Evolutionary conservation across 169 alveolate species (phyloP), one percentile per base, ranked within the genome.

Genomic region (Theileria sp.): DNA sequence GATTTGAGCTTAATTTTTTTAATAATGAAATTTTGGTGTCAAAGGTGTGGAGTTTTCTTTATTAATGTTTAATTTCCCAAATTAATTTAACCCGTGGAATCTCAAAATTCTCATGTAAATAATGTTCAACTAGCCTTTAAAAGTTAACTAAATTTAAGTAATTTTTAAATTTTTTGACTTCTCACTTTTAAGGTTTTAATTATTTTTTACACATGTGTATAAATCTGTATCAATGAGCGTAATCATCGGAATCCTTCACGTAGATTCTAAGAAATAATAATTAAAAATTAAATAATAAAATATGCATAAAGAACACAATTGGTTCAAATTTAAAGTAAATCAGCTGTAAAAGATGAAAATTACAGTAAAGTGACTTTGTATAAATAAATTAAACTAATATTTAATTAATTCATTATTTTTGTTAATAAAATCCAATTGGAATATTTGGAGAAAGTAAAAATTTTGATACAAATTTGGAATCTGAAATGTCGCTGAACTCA

Each of bases 401-500:
- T n/a, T 58, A 58, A 6, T 58, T 58, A 58, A 21, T 58, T 58
- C 36, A 58, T 58, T 21, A 5, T 21, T 58, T 58, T 58, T 17
- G 32, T n/a, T n/a, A 25, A 17, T 15, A 21, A 3, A 58, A 12
- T 60, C 10, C 15, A 60, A 60, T 60, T 26, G 26, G 32, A 21
- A 64, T 64, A 64, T 64, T 21, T n/a, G 17, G 13, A 15, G 26
- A 64, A 64, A 4, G 26, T 17, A 26, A 64, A n/a, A 64, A 64
- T 4, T 26, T 7, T 28, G 50, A 23, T 15, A 15, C 9, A 23
- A 0, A 64, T 15, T 64, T 5, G 12, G 38, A 3, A 25, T 7
- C 4, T 3, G 77, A 9, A 36, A 79, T 78, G 87, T 28, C 66
- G 7, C 51, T 85, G 6, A 85, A 85, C 70, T 28, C 66, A 36